Percentiles rank a stretch among this genome's conserved stretches.
phyloP scores from a whole-genome alignment of 495 filamentous ascomycete genomes.

The Penicillium atrosanguineum region DNA sequence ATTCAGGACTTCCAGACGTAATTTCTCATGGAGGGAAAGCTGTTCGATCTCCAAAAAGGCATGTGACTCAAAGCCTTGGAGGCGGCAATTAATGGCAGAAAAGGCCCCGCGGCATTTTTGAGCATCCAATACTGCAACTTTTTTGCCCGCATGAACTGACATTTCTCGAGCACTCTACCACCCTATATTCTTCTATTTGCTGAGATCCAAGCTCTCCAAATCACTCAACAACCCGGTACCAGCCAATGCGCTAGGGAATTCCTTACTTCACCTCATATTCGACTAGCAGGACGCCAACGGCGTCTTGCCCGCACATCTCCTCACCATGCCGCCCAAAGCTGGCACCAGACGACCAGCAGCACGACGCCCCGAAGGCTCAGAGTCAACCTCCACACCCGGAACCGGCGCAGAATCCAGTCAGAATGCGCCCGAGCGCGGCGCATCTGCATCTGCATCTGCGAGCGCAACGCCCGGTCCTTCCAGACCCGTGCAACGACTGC shows the following conservation, averaged over 20 bases:
- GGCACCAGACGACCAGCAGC: slow-evolving; percentile 32
- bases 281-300: slow-evolving; percentile 15
- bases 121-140: slow-evolving; percentile 23
- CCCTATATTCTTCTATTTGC: background rate
- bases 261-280: slow-evolving; percentile 7
- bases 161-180: background rate
- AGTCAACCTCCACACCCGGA: slow-evolving; percentile 14
- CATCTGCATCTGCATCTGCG: background rate
- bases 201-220: background rate
- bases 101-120: slow-evolving; percentile 30
- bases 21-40: background rate
- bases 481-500: slow-evolving; percentile 43
- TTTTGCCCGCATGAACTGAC: slow-evolving; percentile 10
- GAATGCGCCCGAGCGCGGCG: slow-evolving; percentile 10
- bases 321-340: slow-evolving; percentile 46
- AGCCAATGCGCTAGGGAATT: slow-evolving; percentile 6
- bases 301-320: slow-evolving; percentile 16
- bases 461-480: slow-evolving; percentile 19
- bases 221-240: background rate
- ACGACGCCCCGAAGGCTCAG: slow-evolving; percentile 12
- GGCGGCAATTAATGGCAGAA: slow-evolving; percentile 9
- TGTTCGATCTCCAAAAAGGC: background rate
- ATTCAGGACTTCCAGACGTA: background rate
- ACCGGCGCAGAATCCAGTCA: slow-evolving; percentile 11
- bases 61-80: slow-evolving; percentile 7